Evolutionary conservation across 257 asterid species (phyloP), one percentile per base, ranked within the genome.

Genomic region (Solanum peruvianum): DNA sequence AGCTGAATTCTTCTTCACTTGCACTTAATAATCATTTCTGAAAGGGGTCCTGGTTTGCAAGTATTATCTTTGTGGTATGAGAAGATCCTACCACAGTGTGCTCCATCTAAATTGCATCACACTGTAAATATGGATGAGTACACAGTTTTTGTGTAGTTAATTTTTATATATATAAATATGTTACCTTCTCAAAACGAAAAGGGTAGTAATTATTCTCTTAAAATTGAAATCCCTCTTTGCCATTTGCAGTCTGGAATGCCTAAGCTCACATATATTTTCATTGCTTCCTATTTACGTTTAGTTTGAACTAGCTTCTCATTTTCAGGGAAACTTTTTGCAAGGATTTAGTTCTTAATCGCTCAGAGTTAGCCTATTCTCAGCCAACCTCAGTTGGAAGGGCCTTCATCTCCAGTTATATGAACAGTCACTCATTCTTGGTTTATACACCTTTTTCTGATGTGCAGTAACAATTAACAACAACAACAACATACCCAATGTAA

Each of bases 351-450:
- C 96, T 95, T 9, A 64, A 89, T 52, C 90, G 41, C 18, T 76
- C 90, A 9, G 89, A 92, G 85, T 78, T 95, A 70, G 98, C 98
- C 21, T 92, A 94, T 90, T 93, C 99, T 89, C 95, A 93, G 85
- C 98, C 98, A 77, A 93, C 97, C 31, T 92, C 94, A 66, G 91
- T 86, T n/a, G 98, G 98, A 62, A 93, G 86, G 91, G 94, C 94
- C 31, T 83, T 96, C 85, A 89, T 94, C 88, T 93, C 93, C 89
- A 90, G 93, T 90, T 95, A 96, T 82, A 91, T 94, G 11, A 87
- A 88, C 69, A 89, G 92, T 73, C 82, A 85, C 82, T 88, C 93
- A 66, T 94, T 93, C 91, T 92, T 93, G 91, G 93, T 93, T 66
- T 93, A 95, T 86, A 94, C 92, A 52, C 89, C 93, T 45, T 33